Evolutionary conservation across 768 basidiomycete species (phyloP), one percentile per base, ranked within the genome.

Genomic region (Lentinula edodes): DNA sequence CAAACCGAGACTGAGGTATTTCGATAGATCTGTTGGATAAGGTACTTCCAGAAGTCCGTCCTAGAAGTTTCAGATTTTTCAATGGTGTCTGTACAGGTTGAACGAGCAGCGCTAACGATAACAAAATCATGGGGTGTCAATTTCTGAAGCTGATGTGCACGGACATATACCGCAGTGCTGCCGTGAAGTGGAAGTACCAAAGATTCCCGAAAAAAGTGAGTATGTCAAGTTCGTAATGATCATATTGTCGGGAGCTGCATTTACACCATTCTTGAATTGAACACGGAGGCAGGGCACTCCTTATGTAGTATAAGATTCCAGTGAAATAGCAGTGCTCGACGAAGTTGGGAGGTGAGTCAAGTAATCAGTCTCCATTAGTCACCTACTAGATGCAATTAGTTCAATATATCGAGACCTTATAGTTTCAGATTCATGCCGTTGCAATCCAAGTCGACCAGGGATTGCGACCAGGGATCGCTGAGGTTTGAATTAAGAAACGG

Each of bases 11-110:
- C 36, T 8, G 12, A 23, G 1, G 55, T 16, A 52, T 52, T 56
- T 67, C 65, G 6, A 63, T 58, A 2, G 66, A 58, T 28, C 66
- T 56, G 42, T 58, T 66, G 2, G 66, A 65, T 20, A 67, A 42
- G 15, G 64, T 65, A 48, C 65, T 64, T 51, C 66, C 66, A 28
- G 65, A 63, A 20, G 66, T 64, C 12, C 66, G 65, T 51, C 45
- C 28, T 61, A 39, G 3, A 46, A 20, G 32, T 23, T 23, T 54
- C n/a, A 10, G 15, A 28, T 9, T 12, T 13, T n/a, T 34, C 23
- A 12, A 13, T 15, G 32, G 10, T 16, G 18, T 5, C 3, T 16
- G 18, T 28, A 42, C 42, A 58, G 32, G 2, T 6, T 2, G 18
- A 18, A 60, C 59, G 4, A 34, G 52, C 59, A 23, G 23, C 59